Percentiles rank a stretch among this genome's conserved stretches.
These are phyloP conservation scores for Citrullus colocynthis DNA, from an alignment of 306 rosid genomes.

Conservation along the genomic window DNA sequence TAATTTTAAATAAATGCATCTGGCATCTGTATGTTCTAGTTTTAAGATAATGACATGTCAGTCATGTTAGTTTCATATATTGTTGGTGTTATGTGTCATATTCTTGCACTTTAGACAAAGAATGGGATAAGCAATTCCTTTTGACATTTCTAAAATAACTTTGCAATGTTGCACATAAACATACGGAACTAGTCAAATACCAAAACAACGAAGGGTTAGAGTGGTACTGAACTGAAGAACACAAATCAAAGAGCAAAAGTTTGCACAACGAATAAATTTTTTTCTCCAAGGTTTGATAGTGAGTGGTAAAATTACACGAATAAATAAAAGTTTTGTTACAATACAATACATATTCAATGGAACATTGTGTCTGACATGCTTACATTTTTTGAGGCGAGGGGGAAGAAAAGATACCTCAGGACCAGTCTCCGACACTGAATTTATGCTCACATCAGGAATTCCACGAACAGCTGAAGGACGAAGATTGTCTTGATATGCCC, in stretches of 20 bases:
- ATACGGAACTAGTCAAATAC: background rate
- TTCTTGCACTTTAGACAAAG: background rate
- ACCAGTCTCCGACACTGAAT: slow-evolving; percentile 51
- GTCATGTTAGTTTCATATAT: background rate
- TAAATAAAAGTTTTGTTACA: background rate
- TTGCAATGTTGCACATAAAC: background rate
- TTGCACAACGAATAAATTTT: background rate
- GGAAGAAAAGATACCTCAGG: slow-evolving; percentile 36
- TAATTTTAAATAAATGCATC: background rate
- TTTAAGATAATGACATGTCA: background rate
- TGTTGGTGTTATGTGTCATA: background rate
- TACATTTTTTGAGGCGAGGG: background rate
- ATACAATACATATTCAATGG: background rate
- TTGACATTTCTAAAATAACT: background rate
- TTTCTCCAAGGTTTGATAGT: background rate
- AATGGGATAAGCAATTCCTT: background rate
- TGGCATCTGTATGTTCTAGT: background rate
- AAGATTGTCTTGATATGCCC: slow-evolving; percentile 89
- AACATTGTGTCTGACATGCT: background rate
- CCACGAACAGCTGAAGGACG: slow-evolving; percentile 91
- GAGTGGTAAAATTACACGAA: background rate
- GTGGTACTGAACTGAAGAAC: background rate
- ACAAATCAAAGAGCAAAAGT: background rate
- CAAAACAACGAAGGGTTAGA: background rate
- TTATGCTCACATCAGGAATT: slow-evolving; percentile 85